Conservation (phyloP, 2,329 filamentous ascomycete species). For the Alternaria novae-zelandiae region DNA sequence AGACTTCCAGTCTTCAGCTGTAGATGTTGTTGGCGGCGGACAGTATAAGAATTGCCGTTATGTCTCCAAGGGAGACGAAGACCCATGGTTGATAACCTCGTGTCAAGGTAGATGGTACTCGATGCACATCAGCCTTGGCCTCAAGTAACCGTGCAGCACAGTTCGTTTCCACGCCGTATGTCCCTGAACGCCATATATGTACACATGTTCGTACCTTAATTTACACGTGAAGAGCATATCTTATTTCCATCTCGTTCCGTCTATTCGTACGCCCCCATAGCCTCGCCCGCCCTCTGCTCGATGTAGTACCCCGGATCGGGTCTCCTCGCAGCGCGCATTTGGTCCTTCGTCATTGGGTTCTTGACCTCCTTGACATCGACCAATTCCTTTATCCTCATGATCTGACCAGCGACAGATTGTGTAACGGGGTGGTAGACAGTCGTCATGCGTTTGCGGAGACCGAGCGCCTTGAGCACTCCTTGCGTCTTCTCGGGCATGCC, state of each 20-base stretch:
- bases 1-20: too few relatives aligned
- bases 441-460: slow-evolving; percentile 81
- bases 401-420: slow-evolving; percentile 83
- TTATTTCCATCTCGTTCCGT: neutral
- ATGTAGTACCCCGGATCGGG: slow-evolving; percentile 83
- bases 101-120: too few relatives aligned
- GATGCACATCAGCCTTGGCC: too few relatives aligned
- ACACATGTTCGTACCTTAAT: neutral
- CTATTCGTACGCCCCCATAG: slow-evolving; percentile 23
- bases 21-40: too few relatives aligned
- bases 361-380: slow-evolving; percentile 83
- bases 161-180: too few relatives aligned
- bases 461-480: slow-evolving; percentile 83
- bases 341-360: slow-evolving; percentile 64
- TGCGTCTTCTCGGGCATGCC: slow-evolving; percentile 78
- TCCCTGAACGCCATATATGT: neutral
- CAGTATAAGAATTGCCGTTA: too few relatives aligned
- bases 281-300: slow-evolving; percentile 60
- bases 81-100: too few relatives aligned
- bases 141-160: too few relatives aligned
- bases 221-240: neutral
- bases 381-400: slow-evolving; percentile 93
- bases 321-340: slow-evolving; percentile 74
- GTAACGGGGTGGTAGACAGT: slow-evolving; percentile 89
- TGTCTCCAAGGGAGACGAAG: too few relatives aligned